phyloP scores from a whole-genome alignment of 2,329 filamentous ascomycete species.

The Colletotrichum abscissum region DNA sequence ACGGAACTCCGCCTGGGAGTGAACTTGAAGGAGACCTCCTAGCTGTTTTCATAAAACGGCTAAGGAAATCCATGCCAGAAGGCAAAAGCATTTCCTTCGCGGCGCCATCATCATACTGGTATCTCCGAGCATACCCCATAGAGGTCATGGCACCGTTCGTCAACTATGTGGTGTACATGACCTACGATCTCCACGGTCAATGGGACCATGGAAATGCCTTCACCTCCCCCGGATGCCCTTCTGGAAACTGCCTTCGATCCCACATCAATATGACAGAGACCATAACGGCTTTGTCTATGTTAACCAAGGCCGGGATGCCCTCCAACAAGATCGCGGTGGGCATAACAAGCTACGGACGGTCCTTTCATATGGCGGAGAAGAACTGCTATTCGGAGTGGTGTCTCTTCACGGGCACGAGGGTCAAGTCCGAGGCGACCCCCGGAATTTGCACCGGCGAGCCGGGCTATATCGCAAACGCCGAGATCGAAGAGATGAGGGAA shows the following conservation, averaged over 20 bases:
- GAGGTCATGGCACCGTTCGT: conserved; percentile 42
- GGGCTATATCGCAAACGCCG: conserved; percentile 47
- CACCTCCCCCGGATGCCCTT: conserved; percentile 40
- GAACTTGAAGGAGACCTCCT: conserved; percentile 46
- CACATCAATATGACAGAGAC: conserved; percentile 55
- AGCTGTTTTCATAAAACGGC: conserved; percentile 42
- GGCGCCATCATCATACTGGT: conserved; percentile 52
- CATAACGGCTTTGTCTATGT: conserved; percentile 46
- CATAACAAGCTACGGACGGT: conserved; percentile 45
- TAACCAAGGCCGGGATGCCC: conserved; percentile 47
- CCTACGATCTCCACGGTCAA: conserved; percentile 48
- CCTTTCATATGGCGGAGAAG: conserved; percentile 46
- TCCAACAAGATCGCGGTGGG: conserved; percentile 46
- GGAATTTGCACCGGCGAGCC: conserved; percentile 44
- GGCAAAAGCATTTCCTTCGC: conserved; percentile 48
- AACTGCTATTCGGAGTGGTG: conserved; percentile 43
- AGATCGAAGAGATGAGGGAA: conserved; percentile 41
- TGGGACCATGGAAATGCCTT: conserved; percentile 42
- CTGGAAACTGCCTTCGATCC: conserved; percentile 48
- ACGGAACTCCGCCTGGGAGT: conserved; percentile 43
- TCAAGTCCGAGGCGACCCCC: conserved; percentile 37
- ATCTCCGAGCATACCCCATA: conserved; percentile 50
- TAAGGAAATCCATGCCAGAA: background rate
- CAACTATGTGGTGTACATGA: conserved; percentile 50
- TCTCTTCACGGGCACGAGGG: conserved; percentile 38